Conservation (phyloP, 169 alveolate genomes). For the Plasmodium gaboni region DNA sequence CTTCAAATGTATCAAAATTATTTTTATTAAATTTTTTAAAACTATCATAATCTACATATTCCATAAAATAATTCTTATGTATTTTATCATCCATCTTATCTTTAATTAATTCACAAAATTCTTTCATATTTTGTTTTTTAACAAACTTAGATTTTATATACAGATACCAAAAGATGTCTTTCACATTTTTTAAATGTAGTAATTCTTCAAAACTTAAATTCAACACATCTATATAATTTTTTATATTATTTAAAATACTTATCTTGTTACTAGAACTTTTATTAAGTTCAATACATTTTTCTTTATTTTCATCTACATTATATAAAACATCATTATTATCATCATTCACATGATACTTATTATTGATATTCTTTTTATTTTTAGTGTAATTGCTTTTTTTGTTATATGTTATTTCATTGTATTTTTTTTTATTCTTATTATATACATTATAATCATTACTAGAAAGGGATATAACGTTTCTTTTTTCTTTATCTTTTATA, state of each 20-base stretch:
- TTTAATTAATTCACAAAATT: constrained; percentile 54
- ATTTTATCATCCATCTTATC: constrained; percentile 44
- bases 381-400: too few species aligned
- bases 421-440: background rate
- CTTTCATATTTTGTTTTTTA: constrained; percentile 3
- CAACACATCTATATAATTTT: constrained; percentile 13
- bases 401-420: background rate
- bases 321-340: background rate
- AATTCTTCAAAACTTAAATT: constrained; percentile 38
- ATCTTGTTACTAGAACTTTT: too few species aligned
- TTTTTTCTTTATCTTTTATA: background rate
- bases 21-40: constrained; percentile 22
- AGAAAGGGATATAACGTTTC: background rate
- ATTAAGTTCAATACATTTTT: too few species aligned
- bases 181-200: constrained; percentile 30
- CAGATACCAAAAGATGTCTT: constrained; percentile 65
- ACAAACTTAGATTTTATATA: constrained; percentile 27
- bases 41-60: constrained; percentile 39
- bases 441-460: background rate
- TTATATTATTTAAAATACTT: background rate
- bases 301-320: too few species aligned
- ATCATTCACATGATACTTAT: background rate
- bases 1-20: constrained; percentile 25
- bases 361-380: background rate
- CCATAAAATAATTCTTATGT: constrained; percentile 44